Conservation (phyloP, 2,329 filamentous ascomycete genomes). For the Aspergillus sclerotialis region DNA sequence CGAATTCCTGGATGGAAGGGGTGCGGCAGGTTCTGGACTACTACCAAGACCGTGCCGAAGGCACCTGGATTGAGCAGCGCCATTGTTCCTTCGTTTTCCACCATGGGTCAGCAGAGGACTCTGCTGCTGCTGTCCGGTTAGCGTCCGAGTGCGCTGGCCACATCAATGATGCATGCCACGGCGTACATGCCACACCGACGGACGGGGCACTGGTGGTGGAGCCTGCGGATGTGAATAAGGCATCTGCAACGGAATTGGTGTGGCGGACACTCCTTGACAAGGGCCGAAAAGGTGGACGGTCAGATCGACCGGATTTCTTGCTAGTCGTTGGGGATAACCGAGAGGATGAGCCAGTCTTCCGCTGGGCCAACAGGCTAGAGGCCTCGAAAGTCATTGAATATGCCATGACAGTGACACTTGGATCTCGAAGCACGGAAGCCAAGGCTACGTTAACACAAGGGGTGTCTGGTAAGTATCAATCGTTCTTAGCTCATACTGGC, state of each 20-base stretch:
- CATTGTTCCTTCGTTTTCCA: slow-evolving; percentile 89
- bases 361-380: slow-evolving; percentile 78
- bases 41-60: slow-evolving; percentile 82
- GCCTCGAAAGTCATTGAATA: slow-evolving; percentile 54
- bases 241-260: slow-evolving; percentile 69
- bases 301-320: slow-evolving; percentile 64
- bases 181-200: slow-evolving; percentile 74
- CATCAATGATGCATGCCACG: slow-evolving; percentile 89
- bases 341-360: slow-evolving; percentile 89
- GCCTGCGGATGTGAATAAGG: slow-evolving; percentile 79
- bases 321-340: slow-evolving; percentile 85
- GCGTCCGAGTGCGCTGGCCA: slow-evolving; percentile 88
- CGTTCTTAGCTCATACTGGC: slow-evolving; percentile 3
- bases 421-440: slow-evolving; percentile 81
- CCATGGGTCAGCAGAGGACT: slow-evolving; percentile 75
- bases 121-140: slow-evolving; percentile 65
- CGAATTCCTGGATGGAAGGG: slow-evolving; percentile 72
- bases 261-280: slow-evolving; percentile 59
- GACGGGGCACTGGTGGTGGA: slow-evolving; percentile 80
- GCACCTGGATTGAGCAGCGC: slow-evolving; percentile 81
- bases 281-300: slow-evolving; percentile 33
- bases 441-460: slow-evolving; percentile 80
- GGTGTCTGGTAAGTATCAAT: slow-evolving; percentile 66
- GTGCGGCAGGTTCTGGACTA: slow-evolving; percentile 79
- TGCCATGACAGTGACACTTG: slow-evolving; percentile 79